These are phyloP conservation scores for Marasmius sp. DNA, from an alignment of 1,284 basidiomycete genomes.

Conservation along the genomic window DNA sequence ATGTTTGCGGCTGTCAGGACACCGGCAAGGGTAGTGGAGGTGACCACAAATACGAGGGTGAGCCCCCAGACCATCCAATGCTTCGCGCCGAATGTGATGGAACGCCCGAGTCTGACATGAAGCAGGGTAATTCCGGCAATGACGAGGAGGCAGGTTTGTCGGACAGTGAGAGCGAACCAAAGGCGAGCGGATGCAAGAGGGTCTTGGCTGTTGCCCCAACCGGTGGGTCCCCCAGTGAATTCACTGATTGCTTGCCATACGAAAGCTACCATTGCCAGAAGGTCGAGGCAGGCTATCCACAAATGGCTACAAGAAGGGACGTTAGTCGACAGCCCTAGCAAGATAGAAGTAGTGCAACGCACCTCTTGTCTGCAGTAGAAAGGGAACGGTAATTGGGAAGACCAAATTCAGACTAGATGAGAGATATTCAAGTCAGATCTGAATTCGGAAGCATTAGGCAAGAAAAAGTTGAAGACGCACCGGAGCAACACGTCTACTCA, in stretches of 20 bases:
- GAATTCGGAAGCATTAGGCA: conserved; percentile 18
- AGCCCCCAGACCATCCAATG: conserved; percentile 75
- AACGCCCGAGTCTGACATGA: conserved; percentile 65
- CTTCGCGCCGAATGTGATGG: conserved; percentile 60
- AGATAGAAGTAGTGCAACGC: not conserved
- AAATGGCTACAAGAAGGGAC: conserved; percentile 42
- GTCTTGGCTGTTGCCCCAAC: conserved; percentile 42
- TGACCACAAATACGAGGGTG: conserved; percentile 47
- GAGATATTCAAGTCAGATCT: conserved; percentile 4
- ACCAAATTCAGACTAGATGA: conserved; percentile 63
- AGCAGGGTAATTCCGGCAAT: conserved; percentile 60
- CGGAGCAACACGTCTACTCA: conserved; percentile 68
- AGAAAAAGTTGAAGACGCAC: conserved; percentile 38
- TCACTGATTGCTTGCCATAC: conserved; percentile 64
- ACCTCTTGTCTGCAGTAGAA: conserved; percentile 60
- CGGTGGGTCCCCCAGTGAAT: conserved; percentile 43
- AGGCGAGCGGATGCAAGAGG: conserved; percentile 53
- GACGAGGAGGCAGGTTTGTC: conserved; percentile 65
- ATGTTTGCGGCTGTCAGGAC: conserved; percentile 55
- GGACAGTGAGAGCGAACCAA: conserved; percentile 61
- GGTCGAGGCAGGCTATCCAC: conserved; percentile 66
- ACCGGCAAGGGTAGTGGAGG: conserved; percentile 58
- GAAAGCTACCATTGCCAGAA: conserved; percentile 59
- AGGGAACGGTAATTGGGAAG: conserved; percentile 65
- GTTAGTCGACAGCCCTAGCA: not conserved